These are phyloP conservation scores for Cystobasidiopsis lactophilus DNA, from an alignment of 768 basidiomycete genomes.

Conservation along the genomic window DNA sequence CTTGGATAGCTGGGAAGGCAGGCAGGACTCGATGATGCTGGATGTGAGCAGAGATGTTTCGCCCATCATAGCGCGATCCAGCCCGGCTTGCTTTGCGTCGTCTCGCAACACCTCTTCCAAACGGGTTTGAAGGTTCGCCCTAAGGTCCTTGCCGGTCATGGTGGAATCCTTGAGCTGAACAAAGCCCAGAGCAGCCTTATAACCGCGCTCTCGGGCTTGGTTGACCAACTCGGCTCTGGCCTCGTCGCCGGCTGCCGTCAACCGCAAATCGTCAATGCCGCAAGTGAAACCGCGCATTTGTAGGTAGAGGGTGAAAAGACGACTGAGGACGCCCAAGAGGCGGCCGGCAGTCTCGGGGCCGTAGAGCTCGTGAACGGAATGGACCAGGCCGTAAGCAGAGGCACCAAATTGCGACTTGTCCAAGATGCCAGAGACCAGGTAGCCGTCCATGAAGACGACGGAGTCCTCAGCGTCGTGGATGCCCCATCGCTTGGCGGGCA, in stretches of 20 bases:
- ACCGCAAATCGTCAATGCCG: constrained; percentile 88
- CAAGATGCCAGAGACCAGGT: constrained; percentile 75
- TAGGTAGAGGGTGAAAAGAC: constrained; percentile 87
- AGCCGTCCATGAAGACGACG: constrained; percentile 76
- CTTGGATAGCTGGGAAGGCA: constrained; percentile 68
- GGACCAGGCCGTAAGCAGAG: constrained; percentile 82
- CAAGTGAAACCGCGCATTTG: constrained; percentile 95
- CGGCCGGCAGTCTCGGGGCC: constrained; percentile 71
- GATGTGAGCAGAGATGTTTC: constrained; percentile 64
- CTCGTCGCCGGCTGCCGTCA: constrained; percentile 60
- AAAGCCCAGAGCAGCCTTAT: constrained; percentile 60
- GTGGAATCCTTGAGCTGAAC: constrained; percentile 23
- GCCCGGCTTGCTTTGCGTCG: constrained; percentile 88
- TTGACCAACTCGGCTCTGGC: constrained; percentile 45
- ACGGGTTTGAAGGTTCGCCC: constrained; percentile 31
- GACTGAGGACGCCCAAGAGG: constrained; percentile 74
- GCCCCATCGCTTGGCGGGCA: constrained; percentile 42
- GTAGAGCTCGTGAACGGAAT: constrained; percentile 89
- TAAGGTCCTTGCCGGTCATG: constrained; percentile 41
- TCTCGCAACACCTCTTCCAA: constrained; percentile 84
- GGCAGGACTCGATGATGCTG: constrained; percentile 64
- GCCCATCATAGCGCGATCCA: constrained; percentile 55
- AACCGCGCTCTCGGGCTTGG: constrained; percentile 48
- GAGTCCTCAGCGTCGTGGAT: constrained; percentile 51
- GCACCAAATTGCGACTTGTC: constrained; percentile 98